Evolutionary conservation across 2,329 filamentous ascomycete genomes (phyloP).

Genomic region (Diaporthe vaccinii): DNA sequence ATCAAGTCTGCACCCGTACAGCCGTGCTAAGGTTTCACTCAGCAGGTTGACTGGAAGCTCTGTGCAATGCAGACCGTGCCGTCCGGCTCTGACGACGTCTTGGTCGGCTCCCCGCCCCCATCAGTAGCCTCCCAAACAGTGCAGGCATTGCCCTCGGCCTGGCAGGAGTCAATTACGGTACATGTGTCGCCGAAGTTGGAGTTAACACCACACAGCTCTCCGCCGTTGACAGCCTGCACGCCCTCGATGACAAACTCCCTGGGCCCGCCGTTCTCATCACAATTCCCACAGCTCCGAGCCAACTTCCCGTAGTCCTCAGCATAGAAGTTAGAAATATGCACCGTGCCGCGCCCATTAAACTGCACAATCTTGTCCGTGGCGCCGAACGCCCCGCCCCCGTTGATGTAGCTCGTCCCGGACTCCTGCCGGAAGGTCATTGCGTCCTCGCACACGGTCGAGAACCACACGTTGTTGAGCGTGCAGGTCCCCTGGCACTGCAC

Average conservation of each 20-base stretch:
- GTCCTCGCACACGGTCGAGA: constrained; percentile 52
- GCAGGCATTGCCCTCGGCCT: constrained; percentile 17
- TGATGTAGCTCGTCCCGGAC: constrained; percentile 53
- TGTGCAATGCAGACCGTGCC: constrained; percentile 5
- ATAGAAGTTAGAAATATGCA: constrained; percentile 54
- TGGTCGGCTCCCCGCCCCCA: constrained; percentile 5
- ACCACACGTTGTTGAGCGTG: constrained; percentile 54
- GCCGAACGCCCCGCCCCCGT: constrained; percentile 53
- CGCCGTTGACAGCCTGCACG: constrained; percentile 56
- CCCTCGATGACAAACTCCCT: constrained; percentile 58
- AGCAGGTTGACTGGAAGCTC: constrained; percentile 11
- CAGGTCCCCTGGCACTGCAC: constrained; percentile 63
- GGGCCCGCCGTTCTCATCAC: constrained; percentile 54
- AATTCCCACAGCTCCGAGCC: constrained; percentile 63
- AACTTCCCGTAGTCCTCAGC: constrained; percentile 60
- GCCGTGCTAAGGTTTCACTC: neutral
- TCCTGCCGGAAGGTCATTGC: constrained; percentile 52
- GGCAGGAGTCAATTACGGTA: constrained; percentile 44
- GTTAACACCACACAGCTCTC: constrained; percentile 61
- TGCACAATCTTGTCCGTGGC: constrained; percentile 54
- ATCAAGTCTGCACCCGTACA: too few relatives aligned
- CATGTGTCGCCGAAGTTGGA: constrained; percentile 59
- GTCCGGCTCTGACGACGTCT: constrained; percentile 2
- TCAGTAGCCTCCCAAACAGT: constrained; percentile 7
- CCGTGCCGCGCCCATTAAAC: constrained; percentile 54